Evolutionary conservation across 169 alveolate genomes (phyloP).

Genomic region (Plasmodium cynomolgi): DNA sequence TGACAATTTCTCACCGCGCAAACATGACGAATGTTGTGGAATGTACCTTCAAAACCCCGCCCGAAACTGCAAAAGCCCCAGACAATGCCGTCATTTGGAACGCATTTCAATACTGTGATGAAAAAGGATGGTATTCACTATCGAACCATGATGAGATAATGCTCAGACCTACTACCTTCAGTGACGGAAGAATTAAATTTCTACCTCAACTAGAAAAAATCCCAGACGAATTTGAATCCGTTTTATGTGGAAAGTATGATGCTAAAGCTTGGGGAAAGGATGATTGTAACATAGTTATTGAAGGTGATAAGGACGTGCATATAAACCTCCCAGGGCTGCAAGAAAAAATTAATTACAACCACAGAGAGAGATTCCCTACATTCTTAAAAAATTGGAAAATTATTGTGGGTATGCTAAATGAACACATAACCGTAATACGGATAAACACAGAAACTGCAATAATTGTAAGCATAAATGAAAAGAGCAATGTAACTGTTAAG

Average conservation of each 20-base stretch:
- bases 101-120: slow-evolving; percentile 67
- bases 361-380: slow-evolving; percentile 81
- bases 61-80: slow-evolving; percentile 53
- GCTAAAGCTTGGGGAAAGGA: slow-evolving; percentile 81
- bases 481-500: slow-evolving; percentile 73
- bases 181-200: slow-evolving; percentile 79
- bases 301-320: slow-evolving; percentile 83
- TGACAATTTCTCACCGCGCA: not conserved
- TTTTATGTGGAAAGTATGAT: slow-evolving; percentile 82
- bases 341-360: slow-evolving; percentile 78
- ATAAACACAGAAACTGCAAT: slow-evolving; percentile 78
- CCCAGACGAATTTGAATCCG: slow-evolving; percentile 74
- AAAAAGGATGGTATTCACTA: slow-evolving; percentile 83
- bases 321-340: slow-evolving; percentile 75
- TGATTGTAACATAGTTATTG: slow-evolving; percentile 77
- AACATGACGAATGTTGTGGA: slow-evolving; percentile 72
- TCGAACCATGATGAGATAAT: slow-evolving; percentile 77
- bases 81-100: slow-evolving; percentile 72
- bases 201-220: slow-evolving; percentile 78
- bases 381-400: slow-evolving; percentile 84
- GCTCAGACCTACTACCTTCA: slow-evolving; percentile 78
- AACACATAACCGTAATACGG: slow-evolving; percentile 74
- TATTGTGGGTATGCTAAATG: slow-evolving; percentile 75
- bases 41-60: slow-evolving; percentile 71
- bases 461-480: slow-evolving; percentile 72